These are phyloP conservation scores for Phytophthora kernoviae DNA, from an alignment of 352 stramenopile species.

Conservation along the genomic window DNA sequence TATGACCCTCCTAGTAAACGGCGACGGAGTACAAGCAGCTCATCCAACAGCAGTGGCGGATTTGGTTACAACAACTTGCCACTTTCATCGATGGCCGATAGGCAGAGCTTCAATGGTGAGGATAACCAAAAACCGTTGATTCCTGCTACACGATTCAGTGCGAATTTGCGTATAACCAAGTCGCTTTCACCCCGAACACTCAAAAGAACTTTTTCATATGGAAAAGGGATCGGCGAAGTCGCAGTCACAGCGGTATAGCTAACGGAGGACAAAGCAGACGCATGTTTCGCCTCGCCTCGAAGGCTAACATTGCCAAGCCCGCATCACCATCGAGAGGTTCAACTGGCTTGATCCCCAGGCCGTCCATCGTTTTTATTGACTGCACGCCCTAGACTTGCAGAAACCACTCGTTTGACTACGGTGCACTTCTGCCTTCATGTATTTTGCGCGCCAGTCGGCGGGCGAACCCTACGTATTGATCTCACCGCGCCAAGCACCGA, in stretches of 20 bases:
- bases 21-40: conserved; percentile 20
- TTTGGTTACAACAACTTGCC: conserved; percentile 10
- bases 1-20: conserved; percentile 17
- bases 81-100: background rate
- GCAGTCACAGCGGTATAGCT: conserved; percentile 5
- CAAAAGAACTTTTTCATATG: conserved; percentile 6
- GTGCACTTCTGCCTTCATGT: too few species aligned
- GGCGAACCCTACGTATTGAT: too few species aligned
- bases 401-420: too few species aligned
- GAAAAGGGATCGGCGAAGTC: conserved; percentile 7
- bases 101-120: conserved; percentile 5
- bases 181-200: conserved; percentile 19
- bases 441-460: too few species aligned
- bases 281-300: conserved; percentile 17
- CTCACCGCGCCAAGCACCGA: too few species aligned
- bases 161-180: conserved; percentile 21
- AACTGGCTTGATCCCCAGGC: background rate
- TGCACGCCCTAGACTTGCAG: too few species aligned
- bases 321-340: background rate
- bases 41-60: conserved; percentile 18
- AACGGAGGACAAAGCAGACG: conserved; percentile 8
- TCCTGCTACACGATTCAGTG: conserved; percentile 19
- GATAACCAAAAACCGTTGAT: conserved; percentile 9
- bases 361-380: conserved; percentile 29
- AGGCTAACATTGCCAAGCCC: background rate